Conservation (phyloP, 75 land plant species). For the Sequoiadendron giganteum region DNA sequence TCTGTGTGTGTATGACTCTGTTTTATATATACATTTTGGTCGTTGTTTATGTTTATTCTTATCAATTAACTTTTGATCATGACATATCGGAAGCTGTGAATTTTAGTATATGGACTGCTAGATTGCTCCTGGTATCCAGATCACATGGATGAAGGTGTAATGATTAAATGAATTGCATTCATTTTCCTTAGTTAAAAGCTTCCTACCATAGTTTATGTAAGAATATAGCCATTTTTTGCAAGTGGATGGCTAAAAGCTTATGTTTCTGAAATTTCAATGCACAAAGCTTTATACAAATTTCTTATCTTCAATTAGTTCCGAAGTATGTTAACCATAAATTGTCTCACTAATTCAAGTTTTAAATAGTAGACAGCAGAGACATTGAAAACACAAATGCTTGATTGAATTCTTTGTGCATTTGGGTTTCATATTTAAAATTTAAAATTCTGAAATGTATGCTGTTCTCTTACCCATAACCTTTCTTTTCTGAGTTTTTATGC, state of each 20-base stretch:
- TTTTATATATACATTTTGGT: background rate
- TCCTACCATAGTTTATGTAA: background rate
- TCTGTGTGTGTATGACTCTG: background rate
- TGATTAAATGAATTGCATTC: too few species aligned
- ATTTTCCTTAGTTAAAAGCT: background rate
- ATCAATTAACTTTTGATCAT: background rate
- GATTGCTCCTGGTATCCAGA: background rate
- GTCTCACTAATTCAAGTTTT: background rate
- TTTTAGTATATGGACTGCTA: background rate
- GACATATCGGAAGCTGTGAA: background rate
- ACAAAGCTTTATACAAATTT: background rate
- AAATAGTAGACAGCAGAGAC: background rate
- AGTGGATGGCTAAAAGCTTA: background rate
- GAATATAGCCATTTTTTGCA: background rate
- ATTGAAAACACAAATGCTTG: background rate
- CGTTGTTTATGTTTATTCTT: background rate
- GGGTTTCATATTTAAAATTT: background rate
- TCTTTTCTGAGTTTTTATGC: slow-evolving; percentile 1
- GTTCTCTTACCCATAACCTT: background rate
- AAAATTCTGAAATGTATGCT: background rate
- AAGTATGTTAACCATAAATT: background rate
- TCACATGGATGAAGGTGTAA: background rate
- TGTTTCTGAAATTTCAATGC: background rate
- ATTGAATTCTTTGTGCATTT: background rate
- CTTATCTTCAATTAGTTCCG: background rate